Conservation (phyloP, 805 yeast species). For the Yamadazyma kitorensis region DNA sequence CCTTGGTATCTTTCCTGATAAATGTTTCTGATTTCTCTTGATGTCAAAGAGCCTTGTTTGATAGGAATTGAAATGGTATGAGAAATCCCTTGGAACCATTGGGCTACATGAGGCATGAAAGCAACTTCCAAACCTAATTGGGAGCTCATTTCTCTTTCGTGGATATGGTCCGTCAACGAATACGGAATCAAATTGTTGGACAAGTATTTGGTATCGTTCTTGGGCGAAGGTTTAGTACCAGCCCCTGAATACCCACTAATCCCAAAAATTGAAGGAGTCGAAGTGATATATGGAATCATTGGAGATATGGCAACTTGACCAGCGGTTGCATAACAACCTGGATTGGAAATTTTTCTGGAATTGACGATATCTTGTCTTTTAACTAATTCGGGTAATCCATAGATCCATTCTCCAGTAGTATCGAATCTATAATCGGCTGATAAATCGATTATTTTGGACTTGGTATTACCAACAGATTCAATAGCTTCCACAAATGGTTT, state of each 20-base stretch:
- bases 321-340: constrained; percentile 99
- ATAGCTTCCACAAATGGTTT: constrained; percentile 82
- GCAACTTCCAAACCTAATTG: constrained; percentile 79
- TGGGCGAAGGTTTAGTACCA: constrained; percentile 97
- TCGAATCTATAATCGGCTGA: constrained; percentile 97
- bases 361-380: constrained; percentile 62
- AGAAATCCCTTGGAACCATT: constrained; percentile 98
- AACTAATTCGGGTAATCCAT: constrained; percentile 92
- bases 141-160: constrained; percentile 86
- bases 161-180: constrained; percentile 94
- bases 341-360: constrained; percentile 86
- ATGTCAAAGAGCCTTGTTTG: constrained; percentile 57
- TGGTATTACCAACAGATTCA: constrained; percentile 59
- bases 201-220: constrained; percentile 78
- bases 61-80: constrained; percentile 90
- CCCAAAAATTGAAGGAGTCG: constrained; percentile 86
- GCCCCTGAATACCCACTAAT: constrained; percentile 99
- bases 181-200: constrained; percentile 88
- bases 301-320: constrained; percentile 91
- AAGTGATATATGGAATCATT: constrained; percentile 60
- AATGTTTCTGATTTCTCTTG: constrained; percentile 79
- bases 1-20: constrained; percentile 86
- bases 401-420: constrained; percentile 80
- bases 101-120: constrained; percentile 96
- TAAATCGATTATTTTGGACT: constrained; percentile 82